Evolutionary conservation across 805 yeast species (phyloP), one percentile per base, ranked within the genome.

Genomic region (Lipomyces sp.): DNA sequence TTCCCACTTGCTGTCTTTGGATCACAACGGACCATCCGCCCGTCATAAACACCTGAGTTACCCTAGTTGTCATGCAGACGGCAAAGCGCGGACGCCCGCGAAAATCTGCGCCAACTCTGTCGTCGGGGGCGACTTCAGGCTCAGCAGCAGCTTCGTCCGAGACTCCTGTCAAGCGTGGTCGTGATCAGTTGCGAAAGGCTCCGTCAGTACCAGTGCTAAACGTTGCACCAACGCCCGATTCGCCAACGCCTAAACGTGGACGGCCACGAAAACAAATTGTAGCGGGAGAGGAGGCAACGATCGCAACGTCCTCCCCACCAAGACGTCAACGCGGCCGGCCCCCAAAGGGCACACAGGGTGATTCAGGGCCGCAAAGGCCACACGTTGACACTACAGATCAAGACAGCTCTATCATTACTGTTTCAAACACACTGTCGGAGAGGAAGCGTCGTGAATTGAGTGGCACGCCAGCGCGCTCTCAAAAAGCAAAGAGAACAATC

Each of bases 111-210:
- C 24, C 24, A 15, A n/a, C 18, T 24, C 24, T 24, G 8, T 24
- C 18, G 2, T n/a, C 48, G 3, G 24, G 24, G 6, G 24, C 48
- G 24, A n/a, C 7, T n/a, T n/a, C 48, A 13, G n/a, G 13, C 42
- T 37, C 48, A 15, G 2, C 48, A 15, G 18, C 18, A 2, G 4
- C 18, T 15, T 11, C 48, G 18, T 42, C 48, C 18, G 48, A 42
- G 24, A 42, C 60, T n/a, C 51, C 64, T 3, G 35, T 32, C 7
- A 62, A 57, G 50, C 64, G 60, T 45, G 64, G 60, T 6, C 60
- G 60, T 11, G 64, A 60, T 8, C 45, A 60, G 37, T 60, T 60
- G 4, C 57, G 50, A 29, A 62, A 56, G 29, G 64, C 55, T 3
- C 3, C 53, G 29, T 15, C 7, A 11, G 29, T 51, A 18, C n/a